Evolutionary conservation across 768 basidiomycete species (phyloP).

Genomic region (Roridomyces roridus): DNA sequence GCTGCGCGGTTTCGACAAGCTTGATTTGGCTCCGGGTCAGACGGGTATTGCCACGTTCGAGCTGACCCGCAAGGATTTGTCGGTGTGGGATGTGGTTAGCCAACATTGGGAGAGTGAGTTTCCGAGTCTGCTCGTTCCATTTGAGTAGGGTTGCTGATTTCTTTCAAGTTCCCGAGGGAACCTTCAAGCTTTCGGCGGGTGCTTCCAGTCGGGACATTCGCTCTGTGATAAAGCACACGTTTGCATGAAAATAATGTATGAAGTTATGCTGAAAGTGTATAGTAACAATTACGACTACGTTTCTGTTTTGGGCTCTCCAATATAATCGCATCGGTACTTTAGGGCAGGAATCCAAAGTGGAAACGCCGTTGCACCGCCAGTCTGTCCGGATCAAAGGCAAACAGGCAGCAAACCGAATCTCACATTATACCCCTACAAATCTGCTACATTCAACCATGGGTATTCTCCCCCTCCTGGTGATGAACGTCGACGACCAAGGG

Average conservation of each 20-base stretch:
- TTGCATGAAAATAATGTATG: background rate
- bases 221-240: background rate
- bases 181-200: conserved; percentile 3
- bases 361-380: no score
- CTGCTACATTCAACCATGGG: no score
- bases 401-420: no score
- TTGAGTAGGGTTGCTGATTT: background rate
- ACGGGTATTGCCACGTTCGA: conserved; percentile 1
- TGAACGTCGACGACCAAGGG: no score
- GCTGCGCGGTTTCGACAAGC: conserved; percentile 17
- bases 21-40: conserved; percentile 9
- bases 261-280: no score
- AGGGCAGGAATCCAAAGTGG: no score
- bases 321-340: no score
- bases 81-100: conserved; percentile 3
- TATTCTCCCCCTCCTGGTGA: no score
- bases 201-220: conserved; percentile 13
- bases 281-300: no score
- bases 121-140: background rate
- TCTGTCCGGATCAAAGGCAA: no score
- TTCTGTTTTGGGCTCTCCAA: no score
- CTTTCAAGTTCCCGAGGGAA: conserved; percentile 2
- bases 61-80: conserved; percentile 13
- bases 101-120: conserved; percentile 12
- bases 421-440: no score